These are phyloP conservation scores for Coemansia sp. DNA, from an alignment of 192 early-diverging fungal species.

Conservation along the genomic window DNA sequence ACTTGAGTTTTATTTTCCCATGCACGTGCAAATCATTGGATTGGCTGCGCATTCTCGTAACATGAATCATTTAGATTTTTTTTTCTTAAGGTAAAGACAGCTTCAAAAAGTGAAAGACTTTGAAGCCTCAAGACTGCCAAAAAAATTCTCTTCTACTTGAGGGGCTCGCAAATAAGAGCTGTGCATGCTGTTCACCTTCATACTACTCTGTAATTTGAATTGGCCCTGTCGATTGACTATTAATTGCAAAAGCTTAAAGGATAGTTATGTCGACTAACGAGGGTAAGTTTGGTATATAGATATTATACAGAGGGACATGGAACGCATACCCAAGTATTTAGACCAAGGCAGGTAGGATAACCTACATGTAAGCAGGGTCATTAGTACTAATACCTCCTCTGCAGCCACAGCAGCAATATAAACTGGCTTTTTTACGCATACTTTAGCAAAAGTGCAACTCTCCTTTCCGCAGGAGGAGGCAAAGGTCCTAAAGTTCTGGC, in stretches of 20 bases:
- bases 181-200: too few relatives aligned
- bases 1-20: neutral
- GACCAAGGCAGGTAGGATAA: conserved; percentile 2
- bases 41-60: neutral
- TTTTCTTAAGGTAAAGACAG: too few relatives aligned
- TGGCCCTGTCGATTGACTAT: neutral
- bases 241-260: neutral
- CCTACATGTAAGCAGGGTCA: neutral
- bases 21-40: conserved; percentile 2
- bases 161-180: too few relatives aligned
- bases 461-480: conserved; percentile 96
- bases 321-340: too few relatives aligned
- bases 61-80: conserved; percentile 7
- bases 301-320: too few relatives aligned
- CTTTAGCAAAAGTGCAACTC: conserved; percentile 46
- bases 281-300: neutral
- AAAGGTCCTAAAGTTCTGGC: conserved; percentile 91
- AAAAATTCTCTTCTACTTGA: too few relatives aligned
- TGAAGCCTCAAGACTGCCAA: neutral
- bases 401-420: neutral
- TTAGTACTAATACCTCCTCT: too few relatives aligned
- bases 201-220: too few relatives aligned
- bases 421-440: neutral
- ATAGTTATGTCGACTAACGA: neutral
- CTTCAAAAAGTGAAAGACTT: conserved; percentile 5